These are phyloP conservation scores for Xerocomus spinulosus DNA, from an alignment of 768 basidiomycete species.

Conservation along the genomic window DNA sequence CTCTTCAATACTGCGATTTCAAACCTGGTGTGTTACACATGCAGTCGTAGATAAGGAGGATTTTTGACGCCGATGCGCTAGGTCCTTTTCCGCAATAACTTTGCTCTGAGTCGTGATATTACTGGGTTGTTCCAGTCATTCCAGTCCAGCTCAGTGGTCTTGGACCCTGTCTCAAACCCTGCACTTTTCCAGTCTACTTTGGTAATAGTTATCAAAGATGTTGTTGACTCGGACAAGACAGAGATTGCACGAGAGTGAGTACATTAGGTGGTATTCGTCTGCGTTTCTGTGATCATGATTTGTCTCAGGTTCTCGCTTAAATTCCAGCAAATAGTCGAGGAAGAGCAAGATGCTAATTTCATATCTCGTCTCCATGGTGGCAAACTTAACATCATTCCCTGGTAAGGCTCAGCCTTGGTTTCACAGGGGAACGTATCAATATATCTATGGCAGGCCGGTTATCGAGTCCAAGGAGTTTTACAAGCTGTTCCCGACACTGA, in stretches of 20 bases:
- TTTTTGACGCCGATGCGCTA: constrained; percentile 22
- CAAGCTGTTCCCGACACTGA: constrained; percentile 43
- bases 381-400: constrained; percentile 53
- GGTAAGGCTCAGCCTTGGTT: constrained; percentile 26
- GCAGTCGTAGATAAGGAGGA: neutral
- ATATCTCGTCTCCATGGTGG: constrained; percentile 57
- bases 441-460: constrained; percentile 40
- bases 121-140: constrained; percentile 58
- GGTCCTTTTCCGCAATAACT: constrained; percentile 66
- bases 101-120: constrained; percentile 59
- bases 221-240: constrained; percentile 53
- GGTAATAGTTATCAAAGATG: constrained; percentile 66
- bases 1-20: constrained; percentile 64
- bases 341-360: constrained; percentile 59
- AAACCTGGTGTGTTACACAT: constrained; percentile 41
- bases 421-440: too few species aligned
- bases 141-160: constrained; percentile 51
- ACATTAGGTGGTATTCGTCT: neutral
- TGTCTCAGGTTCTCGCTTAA: constrained; percentile 47
- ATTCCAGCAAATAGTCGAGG: constrained; percentile 55
- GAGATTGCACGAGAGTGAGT: constrained; percentile 57
- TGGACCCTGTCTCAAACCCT: constrained; percentile 56
- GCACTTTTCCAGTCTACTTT: constrained; percentile 54
- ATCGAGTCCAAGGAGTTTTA: constrained; percentile 62
- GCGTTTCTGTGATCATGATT: neutral